Percentiles rank a stretch among this genome's conserved stretches.
phyloP scores from a whole-genome alignment of 2,329 filamentous ascomycete genomes.

The Setomelanomma holmii region DNA sequence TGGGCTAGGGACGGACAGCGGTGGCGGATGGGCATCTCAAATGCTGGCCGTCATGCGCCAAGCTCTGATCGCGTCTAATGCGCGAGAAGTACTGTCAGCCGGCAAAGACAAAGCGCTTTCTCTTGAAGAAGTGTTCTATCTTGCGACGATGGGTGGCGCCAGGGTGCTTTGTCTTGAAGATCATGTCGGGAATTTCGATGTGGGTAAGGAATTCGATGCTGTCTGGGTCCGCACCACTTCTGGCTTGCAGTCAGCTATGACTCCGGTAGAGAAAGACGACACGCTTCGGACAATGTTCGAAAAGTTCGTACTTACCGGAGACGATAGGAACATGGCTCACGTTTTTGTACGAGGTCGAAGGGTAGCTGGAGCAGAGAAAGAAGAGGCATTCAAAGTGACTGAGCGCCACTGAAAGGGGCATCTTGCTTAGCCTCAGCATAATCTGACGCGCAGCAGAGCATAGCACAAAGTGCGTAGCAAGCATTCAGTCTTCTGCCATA shows the following conservation, averaged over 20 bases:
- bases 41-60: constrained; percentile 67
- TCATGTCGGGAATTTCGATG: constrained; percentile 63
- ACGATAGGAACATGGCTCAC: constrained; percentile 66
- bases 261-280: constrained; percentile 61
- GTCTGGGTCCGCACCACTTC: constrained; percentile 55
- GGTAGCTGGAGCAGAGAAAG: no score
- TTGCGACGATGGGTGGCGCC: constrained; percentile 69
- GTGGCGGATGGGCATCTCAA: constrained; percentile 67
- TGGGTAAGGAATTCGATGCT: constrained; percentile 70
- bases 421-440: no score
- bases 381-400: no score
- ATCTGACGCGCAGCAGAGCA: no score
- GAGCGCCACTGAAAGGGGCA: no score
- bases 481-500: no score
- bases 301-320: constrained; percentile 71
- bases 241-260: constrained; percentile 48
- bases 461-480: no score
- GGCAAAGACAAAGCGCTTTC: constrained; percentile 46
- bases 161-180: constrained; percentile 62
- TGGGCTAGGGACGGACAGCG: constrained; percentile 70
- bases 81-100: constrained; percentile 39
- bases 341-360: constrained; percentile 51
- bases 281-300: constrained; percentile 59
- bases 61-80: constrained; percentile 60
- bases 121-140: constrained; percentile 56